Evolutionary conservation across 345 rosid genomes (phyloP).

Genomic region (Rhodamnia argentea): DNA sequence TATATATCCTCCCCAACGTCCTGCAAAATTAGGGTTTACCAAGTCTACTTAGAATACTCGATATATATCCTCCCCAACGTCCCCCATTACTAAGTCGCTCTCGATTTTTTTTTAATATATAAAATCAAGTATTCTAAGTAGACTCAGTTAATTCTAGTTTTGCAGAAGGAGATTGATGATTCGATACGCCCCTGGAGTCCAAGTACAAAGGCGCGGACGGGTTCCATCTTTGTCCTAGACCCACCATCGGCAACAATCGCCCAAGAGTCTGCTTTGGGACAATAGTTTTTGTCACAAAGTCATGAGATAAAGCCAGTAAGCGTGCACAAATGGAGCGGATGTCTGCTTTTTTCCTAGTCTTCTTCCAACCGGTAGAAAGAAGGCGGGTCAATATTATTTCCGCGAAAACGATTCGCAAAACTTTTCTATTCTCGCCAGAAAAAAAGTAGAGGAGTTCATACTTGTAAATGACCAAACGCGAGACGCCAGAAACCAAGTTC

Average conservation of each 20-base stretch:
- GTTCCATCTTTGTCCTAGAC: background rate
- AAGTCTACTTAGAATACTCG: background rate
- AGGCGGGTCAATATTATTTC: background rate
- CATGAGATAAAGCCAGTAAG: background rate
- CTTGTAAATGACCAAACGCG: background rate
- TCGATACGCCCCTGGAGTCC: background rate
- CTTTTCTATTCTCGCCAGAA: background rate
- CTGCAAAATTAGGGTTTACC: no score
- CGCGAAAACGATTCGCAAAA: background rate
- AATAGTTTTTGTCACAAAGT: background rate
- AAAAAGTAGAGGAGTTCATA: background rate
- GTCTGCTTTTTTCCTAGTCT: background rate
- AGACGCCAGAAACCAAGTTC: background rate
- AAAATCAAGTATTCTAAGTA: background rate
- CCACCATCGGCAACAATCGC: background rate
- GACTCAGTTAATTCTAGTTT: background rate
- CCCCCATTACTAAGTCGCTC: background rate
- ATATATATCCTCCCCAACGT: background rate
- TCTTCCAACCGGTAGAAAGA: background rate
- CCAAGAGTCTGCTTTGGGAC: background rate
- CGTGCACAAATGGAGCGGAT: background rate
- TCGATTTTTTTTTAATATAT: no score
- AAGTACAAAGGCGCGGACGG: no score
- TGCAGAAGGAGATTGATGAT: background rate
- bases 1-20: no score